Base-by-base conservation (phyloP, 805 yeast species). In the Sugiyamaella lignohabitans region DNA sequence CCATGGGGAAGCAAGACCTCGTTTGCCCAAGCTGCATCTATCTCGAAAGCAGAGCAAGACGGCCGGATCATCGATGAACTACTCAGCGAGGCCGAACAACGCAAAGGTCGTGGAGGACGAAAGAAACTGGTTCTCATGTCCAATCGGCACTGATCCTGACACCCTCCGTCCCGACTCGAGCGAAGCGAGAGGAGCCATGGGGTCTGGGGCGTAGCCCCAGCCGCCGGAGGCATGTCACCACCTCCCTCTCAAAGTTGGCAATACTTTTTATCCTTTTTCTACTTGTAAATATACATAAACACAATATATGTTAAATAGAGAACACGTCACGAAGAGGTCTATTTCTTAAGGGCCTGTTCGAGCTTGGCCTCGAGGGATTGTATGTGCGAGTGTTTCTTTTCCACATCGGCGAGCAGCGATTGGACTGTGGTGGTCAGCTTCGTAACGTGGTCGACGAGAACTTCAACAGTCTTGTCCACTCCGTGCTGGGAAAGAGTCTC, bases 101-200 rank as follows among this genome's bases (percentile, higher is more conserved):
- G n/a, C n/a, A n/a, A n/a, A n/a, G 34, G 53, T 39, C 38, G 46
- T 23, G 47, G 46, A 49, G 59, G 59, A 20, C 53, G 56, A 49
- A 60, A 57, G 59, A 61, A 54, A 54, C 52, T 58, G 47, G 63
- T 59, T 35, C 54, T 50, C 18, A 43, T 59, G 48, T 54, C 59
- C 19, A 52, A 38, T 27, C 32, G 46, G 10, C 42, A 49, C n/a
- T 34, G 32, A 32, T 32, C 27, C 18, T 43, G n/a, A n/a, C n/a
- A n/a, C n/a, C n/a, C n/a, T n/a, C n/a, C n/a, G n/a, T n/a, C n/a
- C n/a, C n/a, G n/a, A n/a, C n/a, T n/a, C n/a, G n/a, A n/a, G n/a
- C n/a, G n/a, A n/a, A n/a, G n/a, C n/a, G n/a, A n/a, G n/a, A n/a
- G n/a, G n/a, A n/a, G n/a, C n/a, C n/a, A n/a, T n/a, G n/a, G n/a